phyloP scores from a whole-genome alignment of 1,284 basidiomycete species.

The Cryptococcus maquisensis region DNA sequence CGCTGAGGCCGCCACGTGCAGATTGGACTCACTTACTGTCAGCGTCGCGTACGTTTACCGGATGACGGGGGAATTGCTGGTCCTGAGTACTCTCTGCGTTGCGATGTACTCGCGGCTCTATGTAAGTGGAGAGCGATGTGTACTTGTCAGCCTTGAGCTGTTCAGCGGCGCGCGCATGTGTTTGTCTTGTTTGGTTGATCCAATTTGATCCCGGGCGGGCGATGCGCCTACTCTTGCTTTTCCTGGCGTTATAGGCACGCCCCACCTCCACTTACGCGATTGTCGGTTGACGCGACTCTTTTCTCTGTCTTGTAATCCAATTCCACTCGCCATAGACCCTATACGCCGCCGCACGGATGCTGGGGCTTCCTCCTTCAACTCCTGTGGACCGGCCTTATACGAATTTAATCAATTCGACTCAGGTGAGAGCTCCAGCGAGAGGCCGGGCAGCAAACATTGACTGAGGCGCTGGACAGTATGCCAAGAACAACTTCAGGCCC shows the following conservation, averaged over 20 bases:
- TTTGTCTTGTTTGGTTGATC: background rate
- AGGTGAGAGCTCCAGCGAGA: slow-evolving; percentile 13
- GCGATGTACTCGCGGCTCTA: too few relatives aligned
- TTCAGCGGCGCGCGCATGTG: background rate
- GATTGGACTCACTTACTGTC: too few relatives aligned
- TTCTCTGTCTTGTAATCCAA: background rate
- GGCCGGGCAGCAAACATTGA: background rate
- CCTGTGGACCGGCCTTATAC: slow-evolving; percentile 21
- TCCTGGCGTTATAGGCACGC: background rate
- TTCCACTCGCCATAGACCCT: background rate
- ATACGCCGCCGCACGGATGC: background rate
- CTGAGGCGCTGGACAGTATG: slow-evolving; percentile 21
- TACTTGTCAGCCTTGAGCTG: background rate
- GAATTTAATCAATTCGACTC: slow-evolving; percentile 22
- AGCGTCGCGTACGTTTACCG: too few relatives aligned
- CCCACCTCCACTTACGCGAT: background rate
- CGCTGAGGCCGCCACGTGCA: too few relatives aligned
- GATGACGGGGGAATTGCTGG: too few relatives aligned
- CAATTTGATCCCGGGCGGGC: background rate
- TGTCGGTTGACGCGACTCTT: slow-evolving; percentile 2
- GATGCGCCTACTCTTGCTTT: background rate
- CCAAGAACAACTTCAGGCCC: slow-evolving; percentile 32
- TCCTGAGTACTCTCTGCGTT: too few relatives aligned
- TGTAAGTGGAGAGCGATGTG: background rate
- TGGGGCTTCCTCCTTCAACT: slow-evolving; percentile 21